Evolutionary conservation across 2,329 filamentous ascomycete genomes (phyloP).

Genomic region (Hypoxylon sp.): DNA sequence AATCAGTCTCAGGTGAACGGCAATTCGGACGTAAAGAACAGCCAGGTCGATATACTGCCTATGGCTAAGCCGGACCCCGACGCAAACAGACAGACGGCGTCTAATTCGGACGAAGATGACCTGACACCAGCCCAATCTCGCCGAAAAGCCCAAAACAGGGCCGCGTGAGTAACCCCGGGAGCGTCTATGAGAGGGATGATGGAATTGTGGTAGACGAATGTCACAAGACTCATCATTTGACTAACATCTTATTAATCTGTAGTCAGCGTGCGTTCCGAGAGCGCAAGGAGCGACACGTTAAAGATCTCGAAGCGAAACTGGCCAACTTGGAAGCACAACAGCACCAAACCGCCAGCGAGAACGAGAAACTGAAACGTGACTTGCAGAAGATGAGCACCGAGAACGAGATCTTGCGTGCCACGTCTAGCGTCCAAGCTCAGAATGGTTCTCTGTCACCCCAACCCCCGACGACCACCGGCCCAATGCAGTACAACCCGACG

Average conservation of each 20-base stretch:
- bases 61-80: slow-evolving; percentile 60
- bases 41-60: slow-evolving; percentile 54
- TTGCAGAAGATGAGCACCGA: slow-evolving; percentile 88
- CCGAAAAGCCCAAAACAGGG: slow-evolving; percentile 73
- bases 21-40: slow-evolving; percentile 41
- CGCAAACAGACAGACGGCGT: slow-evolving; percentile 59
- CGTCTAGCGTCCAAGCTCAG: slow-evolving; percentile 64
- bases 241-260: slow-evolving; percentile 24
- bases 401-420: slow-evolving; percentile 92
- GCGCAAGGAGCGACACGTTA: slow-evolving; percentile 93
- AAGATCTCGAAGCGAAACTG: slow-evolving; percentile 91
- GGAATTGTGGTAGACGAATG: slow-evolving; percentile 4
- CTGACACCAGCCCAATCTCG: slow-evolving; percentile 71
- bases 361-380: slow-evolving; percentile 87
- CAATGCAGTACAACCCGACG: slow-evolving; percentile 78
- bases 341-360: slow-evolving; percentile 81
- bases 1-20: slow-evolving; percentile 48
- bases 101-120: slow-evolving; percentile 70
- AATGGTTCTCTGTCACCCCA: slow-evolving; percentile 61
- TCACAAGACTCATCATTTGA: slow-evolving; percentile 1
- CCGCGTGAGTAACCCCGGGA: slow-evolving; percentile 65
- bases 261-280: slow-evolving; percentile 97
- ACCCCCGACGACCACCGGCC: slow-evolving; percentile 71
- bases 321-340: slow-evolving; percentile 81
- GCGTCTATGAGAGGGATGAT: slow-evolving; percentile 10